These are phyloP conservation scores for Euryodendron excelsum DNA, from an alignment of 148 eudicot species.

Conservation along the genomic window DNA sequence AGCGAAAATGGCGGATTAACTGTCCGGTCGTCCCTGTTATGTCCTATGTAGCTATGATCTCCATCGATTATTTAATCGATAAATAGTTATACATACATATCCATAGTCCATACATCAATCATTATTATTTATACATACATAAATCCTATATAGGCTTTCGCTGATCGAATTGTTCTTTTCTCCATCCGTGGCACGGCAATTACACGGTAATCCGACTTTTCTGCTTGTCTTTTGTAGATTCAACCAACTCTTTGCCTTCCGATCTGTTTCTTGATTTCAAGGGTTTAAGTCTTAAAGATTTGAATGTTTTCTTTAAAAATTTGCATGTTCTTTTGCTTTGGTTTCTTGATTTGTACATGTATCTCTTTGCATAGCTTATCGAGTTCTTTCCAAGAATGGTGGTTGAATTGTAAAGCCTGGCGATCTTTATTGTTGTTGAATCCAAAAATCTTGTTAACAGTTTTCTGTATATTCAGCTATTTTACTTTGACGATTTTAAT, in stretches of 20 bases:
- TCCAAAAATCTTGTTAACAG: neutral
- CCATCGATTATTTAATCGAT: neutral
- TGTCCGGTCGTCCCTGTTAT: conserved; percentile 3
- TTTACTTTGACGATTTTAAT: neutral
- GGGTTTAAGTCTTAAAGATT: neutral
- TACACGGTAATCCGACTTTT: conserved; percentile 3
- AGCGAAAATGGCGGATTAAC: conserved; percentile 24
- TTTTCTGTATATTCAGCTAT: neutral
- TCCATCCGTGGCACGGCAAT: neutral
- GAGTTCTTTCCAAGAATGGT: conserved; percentile 8
- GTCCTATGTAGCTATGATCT: neutral
- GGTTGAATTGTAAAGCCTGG: neutral
- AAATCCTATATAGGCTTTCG: neutral
- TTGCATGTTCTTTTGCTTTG: neutral
- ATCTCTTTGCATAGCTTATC: conserved; percentile 1
- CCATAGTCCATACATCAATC: neutral
- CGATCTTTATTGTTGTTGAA: neutral
- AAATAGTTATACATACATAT: neutral
- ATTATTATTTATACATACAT: neutral
- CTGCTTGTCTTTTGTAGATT: neutral
- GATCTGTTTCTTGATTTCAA: conserved; percentile 11
- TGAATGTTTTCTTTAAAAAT: neutral
- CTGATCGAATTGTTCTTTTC: conserved; percentile 20
- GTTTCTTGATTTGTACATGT: neutral
- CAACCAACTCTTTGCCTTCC: neutral